Percentiles rank a stretch among this genome's conserved stretches.
Evolutionary conservation across 2,329 filamentous ascomycete genomes (phyloP).

Genomic region (Cordyceps pruinosa): DNA sequence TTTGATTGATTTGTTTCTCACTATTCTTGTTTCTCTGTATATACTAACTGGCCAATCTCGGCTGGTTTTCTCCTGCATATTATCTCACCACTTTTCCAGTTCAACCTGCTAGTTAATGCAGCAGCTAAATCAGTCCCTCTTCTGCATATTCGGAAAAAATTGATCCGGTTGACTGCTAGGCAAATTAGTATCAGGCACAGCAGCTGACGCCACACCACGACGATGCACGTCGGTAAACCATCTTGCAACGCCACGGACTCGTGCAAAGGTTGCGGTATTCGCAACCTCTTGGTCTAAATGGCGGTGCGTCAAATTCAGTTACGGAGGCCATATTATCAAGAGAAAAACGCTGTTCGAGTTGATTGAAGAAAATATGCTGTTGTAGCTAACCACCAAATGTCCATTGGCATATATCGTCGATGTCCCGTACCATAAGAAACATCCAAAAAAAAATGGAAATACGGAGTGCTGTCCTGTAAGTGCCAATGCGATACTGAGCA

Average conservation of each 20-base stretch:
- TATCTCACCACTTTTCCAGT: not conserved
- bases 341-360: slow-evolving; percentile 4
- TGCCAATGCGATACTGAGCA: not conserved
- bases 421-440: slow-evolving; percentile 2
- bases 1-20: not conserved
- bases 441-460: slow-evolving; percentile 10
- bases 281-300: too few relatives aligned
- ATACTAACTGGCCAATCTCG: not conserved
- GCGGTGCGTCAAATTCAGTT: too few relatives aligned
- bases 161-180: too few relatives aligned
- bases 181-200: too few relatives aligned
- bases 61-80: not conserved
- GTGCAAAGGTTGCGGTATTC: too few relatives aligned
- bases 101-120: not conserved
- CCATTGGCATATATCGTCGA: slow-evolving; percentile 10
- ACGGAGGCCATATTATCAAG: too few relatives aligned
- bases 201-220: too few relatives aligned
- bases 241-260: too few relatives aligned
- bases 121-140: too few relatives aligned
- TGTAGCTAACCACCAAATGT: slow-evolving; percentile 10
- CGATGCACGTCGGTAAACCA: too few relatives aligned
- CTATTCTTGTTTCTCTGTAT: not conserved
- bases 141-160: too few relatives aligned
- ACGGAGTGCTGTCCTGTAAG: slow-evolving; percentile 13
- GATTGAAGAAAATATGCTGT: slow-evolving; percentile 6